Percentiles rank a stretch among this genome's conserved stretches.
These are phyloP conservation scores for Pharus latifolius DNA, from an alignment of 176 grass and related monocot genomes.

Conservation along the genomic window DNA sequence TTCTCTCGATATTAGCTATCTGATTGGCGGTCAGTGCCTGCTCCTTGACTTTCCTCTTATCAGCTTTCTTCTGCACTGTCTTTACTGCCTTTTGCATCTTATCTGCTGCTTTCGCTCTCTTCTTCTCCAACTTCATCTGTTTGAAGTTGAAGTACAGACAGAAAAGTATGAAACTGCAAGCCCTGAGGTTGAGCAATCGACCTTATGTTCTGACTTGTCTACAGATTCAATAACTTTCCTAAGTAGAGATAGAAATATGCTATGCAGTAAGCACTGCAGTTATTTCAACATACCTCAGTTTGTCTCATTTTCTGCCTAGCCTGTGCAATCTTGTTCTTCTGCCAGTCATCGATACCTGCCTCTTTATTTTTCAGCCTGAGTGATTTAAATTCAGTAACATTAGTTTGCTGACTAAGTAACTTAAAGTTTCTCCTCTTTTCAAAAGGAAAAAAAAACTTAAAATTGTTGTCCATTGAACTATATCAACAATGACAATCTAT, in stretches of 20 bases:
- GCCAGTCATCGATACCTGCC: constrained; percentile 52
- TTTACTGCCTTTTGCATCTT: constrained; percentile 60
- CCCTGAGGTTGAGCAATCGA: neutral
- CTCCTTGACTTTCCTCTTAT: constrained; percentile 56
- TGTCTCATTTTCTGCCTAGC: constrained; percentile 43
- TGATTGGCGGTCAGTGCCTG: constrained; percentile 35
- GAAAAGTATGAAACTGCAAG: constrained; percentile 1
- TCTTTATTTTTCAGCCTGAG: constrained; percentile 62
- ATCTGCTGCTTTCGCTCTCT: constrained; percentile 26
- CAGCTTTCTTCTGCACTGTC: constrained; percentile 44
- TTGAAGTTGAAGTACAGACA: constrained; percentile 9
- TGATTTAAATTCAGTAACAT: constrained; percentile 13
- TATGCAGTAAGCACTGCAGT: neutral
- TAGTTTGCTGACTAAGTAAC: neutral
- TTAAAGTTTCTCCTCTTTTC: neutral
- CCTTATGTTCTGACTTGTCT: no score
- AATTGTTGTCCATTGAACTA: neutral
- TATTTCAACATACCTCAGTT: constrained; percentile 35
- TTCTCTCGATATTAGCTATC: constrained; percentile 35
- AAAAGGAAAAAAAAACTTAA: neutral
- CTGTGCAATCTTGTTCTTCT: constrained; percentile 39
- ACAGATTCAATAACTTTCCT: neutral
- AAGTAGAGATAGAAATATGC: constrained; percentile 1
- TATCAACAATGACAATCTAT: neutral
- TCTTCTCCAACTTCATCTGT: constrained; percentile 58